These are phyloP conservation scores for Ustilago curta DNA, from an alignment of 1,284 basidiomycete species.

Conservation along the genomic window DNA sequence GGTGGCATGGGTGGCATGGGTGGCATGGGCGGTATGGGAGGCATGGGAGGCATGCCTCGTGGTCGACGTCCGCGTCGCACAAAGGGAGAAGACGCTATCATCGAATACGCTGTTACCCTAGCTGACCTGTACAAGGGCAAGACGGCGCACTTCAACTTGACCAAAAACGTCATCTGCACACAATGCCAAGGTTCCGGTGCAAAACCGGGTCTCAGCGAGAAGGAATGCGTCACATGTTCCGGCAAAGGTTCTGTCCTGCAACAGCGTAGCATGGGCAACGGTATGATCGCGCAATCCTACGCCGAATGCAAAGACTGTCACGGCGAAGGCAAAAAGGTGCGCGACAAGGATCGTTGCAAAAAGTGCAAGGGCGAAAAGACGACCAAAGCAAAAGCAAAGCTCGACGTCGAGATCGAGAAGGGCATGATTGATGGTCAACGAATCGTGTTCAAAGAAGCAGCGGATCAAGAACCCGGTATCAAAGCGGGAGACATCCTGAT, in stretches of 20 bases:
- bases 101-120: conserved; percentile 86
- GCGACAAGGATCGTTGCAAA: conserved; percentile 94
- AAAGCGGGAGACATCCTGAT: conserved; percentile 77
- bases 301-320: conserved; percentile 81
- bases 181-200: conserved; percentile 89
- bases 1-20: conserved; percentile 59
- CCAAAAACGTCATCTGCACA: conserved; percentile 83
- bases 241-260: conserved; percentile 82
- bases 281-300: conserved; percentile 72
- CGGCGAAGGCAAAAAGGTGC: conserved; percentile 82
- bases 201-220: conserved; percentile 81
- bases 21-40: conserved; percentile 54
- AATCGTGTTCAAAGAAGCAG: conserved; percentile 88
- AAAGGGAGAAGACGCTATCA: conserved; percentile 66
- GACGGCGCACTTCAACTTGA: conserved; percentile 86
- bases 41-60: conserved; percentile 68
- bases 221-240: conserved; percentile 82
- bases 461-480: conserved; percentile 73
- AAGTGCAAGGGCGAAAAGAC: conserved; percentile 91
- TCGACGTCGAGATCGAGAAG: conserved; percentile 76
- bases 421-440: conserved; percentile 88
- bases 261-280: conserved; percentile 66
- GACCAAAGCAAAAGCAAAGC: conserved; percentile 82
- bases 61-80: conserved; percentile 68
- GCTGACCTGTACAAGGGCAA: conserved; percentile 95